A percentile compares a stretch with the other conserved stretches of the same genome.
Conservation (phyloP, 2,329 filamentous ascomycete genomes). For the Pseudopyricularia javanii region DNA sequence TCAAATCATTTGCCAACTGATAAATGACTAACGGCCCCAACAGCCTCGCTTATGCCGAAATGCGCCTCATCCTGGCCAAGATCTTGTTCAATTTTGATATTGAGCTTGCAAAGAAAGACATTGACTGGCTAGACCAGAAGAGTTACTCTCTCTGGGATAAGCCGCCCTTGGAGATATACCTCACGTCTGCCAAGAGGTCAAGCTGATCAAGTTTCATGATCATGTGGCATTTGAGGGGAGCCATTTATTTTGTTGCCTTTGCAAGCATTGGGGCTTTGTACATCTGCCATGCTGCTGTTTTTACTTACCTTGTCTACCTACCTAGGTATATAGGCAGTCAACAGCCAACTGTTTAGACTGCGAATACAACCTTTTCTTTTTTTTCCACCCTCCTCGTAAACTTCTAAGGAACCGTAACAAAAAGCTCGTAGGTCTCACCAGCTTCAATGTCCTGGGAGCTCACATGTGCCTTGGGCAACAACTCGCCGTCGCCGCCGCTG, state of each 20-base stretch:
- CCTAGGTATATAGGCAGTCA: too few species aligned
- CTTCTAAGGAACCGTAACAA: constrained; percentile 16
- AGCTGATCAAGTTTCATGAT: too few species aligned
- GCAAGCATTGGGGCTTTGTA: too few species aligned
- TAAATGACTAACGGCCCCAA: not conserved
- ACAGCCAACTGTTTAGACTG: too few species aligned
- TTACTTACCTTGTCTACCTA: too few species aligned
- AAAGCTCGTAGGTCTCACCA: constrained; percentile 31
- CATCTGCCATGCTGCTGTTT: too few species aligned
- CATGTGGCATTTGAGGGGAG: too few species aligned
- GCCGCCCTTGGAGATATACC: not conserved
- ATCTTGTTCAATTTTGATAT: constrained; percentile 38
- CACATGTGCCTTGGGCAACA: constrained; percentile 26
- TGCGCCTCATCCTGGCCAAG: constrained; percentile 33
- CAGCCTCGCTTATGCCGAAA: constrained; percentile 36
- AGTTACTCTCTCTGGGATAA: constrained; percentile 1
- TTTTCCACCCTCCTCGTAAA: not conserved
- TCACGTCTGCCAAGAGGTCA: not conserved
- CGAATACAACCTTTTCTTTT: too few species aligned
- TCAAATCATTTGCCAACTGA: too few species aligned
- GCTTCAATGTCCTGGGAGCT: constrained; percentile 20
- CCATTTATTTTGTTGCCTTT: too few species aligned
- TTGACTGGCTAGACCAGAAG: constrained; percentile 17
- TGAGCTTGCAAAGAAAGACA: constrained; percentile 20
- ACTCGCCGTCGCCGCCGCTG: constrained; percentile 19